Evolutionary conservation across 2,329 filamentous ascomycete genomes (phyloP).

Genomic region (Talaromyces funiculosus): DNA sequence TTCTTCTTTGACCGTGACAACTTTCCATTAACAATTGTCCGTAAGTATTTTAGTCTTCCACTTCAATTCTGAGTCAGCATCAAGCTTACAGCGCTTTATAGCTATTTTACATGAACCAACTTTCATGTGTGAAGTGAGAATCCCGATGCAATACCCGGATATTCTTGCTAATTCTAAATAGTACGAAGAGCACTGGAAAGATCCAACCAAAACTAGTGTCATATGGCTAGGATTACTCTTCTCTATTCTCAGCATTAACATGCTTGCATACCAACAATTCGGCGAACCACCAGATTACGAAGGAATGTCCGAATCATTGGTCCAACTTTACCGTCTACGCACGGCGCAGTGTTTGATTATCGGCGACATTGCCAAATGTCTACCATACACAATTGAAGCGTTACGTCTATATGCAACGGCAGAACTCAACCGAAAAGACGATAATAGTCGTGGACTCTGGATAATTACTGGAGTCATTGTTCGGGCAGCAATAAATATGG

Average conservation of each 20-base stretch:
- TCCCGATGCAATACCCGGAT: background rate
- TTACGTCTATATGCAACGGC: slow-evolving; percentile 58
- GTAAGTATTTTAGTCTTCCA: slow-evolving; percentile 2
- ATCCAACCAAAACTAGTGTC: slow-evolving; percentile 51
- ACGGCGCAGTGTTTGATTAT: slow-evolving; percentile 59
- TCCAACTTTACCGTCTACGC: slow-evolving; percentile 43
- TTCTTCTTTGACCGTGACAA: slow-evolving; percentile 11
- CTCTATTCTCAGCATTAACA: slow-evolving; percentile 58
- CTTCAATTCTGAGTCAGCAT: background rate
- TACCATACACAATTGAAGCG: slow-evolving; percentile 56
- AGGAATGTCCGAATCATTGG: slow-evolving; percentile 48
- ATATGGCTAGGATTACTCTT: slow-evolving; percentile 60
- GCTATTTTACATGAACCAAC: slow-evolving; percentile 14
- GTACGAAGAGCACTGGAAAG: slow-evolving; percentile 59
- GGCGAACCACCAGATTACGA: slow-evolving; percentile 60
- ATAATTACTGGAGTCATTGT: slow-evolving; percentile 57
- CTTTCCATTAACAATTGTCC: slow-evolving; percentile 8
- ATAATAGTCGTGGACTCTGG: slow-evolving; percentile 57
- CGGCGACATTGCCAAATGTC: slow-evolving; percentile 58
- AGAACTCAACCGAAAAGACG: slow-evolving; percentile 54
- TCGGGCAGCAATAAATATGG: slow-evolving; percentile 60
- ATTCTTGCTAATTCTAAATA: slow-evolving; percentile 24
- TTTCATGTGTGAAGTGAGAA: slow-evolving; percentile 12
- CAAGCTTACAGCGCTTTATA: slow-evolving; percentile 5
- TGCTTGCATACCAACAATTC: slow-evolving; percentile 56